Conservation (phyloP, 257 asterid genomes). For the Vinca minor region DNA sequence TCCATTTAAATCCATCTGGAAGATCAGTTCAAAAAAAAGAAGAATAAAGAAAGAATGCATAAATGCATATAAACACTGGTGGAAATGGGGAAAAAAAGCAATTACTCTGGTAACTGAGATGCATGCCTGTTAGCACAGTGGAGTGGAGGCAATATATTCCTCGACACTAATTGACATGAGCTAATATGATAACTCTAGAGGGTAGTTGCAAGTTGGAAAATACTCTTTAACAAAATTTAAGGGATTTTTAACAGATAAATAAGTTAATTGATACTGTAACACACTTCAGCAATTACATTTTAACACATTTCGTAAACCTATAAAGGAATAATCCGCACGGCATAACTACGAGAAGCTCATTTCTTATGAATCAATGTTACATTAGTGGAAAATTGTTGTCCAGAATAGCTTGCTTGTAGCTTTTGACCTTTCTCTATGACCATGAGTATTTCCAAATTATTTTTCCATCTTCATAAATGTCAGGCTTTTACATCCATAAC, state of each 20-base stretch:
- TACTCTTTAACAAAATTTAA: not conserved
- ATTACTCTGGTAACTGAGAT: not conserved
- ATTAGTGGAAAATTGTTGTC: not conserved
- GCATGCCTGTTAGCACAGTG: not conserved
- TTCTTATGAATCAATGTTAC: too few species aligned
- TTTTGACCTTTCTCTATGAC: not conserved
- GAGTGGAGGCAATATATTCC: too few species aligned
- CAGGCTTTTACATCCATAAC: not conserved
- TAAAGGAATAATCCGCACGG: too few species aligned
- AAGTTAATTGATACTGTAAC: not conserved
- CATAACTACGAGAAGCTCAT: too few species aligned
- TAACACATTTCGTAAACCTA: not conserved
- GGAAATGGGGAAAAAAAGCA: not conserved
- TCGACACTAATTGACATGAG: too few species aligned
- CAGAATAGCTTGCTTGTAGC: not conserved
- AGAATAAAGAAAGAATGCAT: not conserved
- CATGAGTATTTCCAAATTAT: not conserved
- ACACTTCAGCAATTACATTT: too few species aligned
- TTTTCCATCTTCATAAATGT: not conserved
- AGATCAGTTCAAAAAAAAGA: not conserved
- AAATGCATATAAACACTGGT: not conserved
- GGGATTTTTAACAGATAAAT: not conserved
- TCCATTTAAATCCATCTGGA: conserved; percentile 29
- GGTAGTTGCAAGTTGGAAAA: not conserved
- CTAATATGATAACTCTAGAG: not conserved